A percentile compares a stretch with the other conserved stretches of the same genome.
Conservation (phyloP, 2,329 filamentous ascomycete genomes). For the Penicillium sp. region DNA sequence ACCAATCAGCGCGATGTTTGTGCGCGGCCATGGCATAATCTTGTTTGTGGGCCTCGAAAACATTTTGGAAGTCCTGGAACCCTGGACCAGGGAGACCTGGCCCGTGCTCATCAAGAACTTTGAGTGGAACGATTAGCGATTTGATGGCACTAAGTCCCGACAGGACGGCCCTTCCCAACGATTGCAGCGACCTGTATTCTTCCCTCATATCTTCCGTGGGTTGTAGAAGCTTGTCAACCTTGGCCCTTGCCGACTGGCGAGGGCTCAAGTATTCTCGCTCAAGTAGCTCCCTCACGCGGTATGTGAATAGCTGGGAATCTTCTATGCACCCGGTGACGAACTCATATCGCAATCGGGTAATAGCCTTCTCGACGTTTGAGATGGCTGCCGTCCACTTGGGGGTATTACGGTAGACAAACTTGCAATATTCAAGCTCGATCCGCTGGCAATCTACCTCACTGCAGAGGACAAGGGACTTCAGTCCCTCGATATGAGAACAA, state of each 20-base stretch:
- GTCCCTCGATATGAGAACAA: background rate
- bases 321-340: background rate
- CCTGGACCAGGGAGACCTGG: background rate
- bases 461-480: background rate
- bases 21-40: background rate
- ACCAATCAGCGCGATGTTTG: background rate
- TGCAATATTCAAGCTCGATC: slow-evolving; percentile 13
- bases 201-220: background rate
- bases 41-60: background rate
- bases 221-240: slow-evolving; percentile 19
- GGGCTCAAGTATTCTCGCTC: slow-evolving; percentile 16
- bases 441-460: background rate
- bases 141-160: background rate
- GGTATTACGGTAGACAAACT: slow-evolving; percentile 1
- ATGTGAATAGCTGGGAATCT: background rate
- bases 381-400: background rate
- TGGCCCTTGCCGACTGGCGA: slow-evolving; percentile 17
- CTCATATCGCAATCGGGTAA: background rate
- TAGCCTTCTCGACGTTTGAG: background rate
- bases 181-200: background rate
- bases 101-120: background rate
- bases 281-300: slow-evolving; percentile 1
- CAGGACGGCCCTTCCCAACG: background rate
- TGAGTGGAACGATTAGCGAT: background rate
- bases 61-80: background rate